Base-by-base conservation (phyloP, 140 eudicot genomes). In the Ambrosia hybrid region DNA sequence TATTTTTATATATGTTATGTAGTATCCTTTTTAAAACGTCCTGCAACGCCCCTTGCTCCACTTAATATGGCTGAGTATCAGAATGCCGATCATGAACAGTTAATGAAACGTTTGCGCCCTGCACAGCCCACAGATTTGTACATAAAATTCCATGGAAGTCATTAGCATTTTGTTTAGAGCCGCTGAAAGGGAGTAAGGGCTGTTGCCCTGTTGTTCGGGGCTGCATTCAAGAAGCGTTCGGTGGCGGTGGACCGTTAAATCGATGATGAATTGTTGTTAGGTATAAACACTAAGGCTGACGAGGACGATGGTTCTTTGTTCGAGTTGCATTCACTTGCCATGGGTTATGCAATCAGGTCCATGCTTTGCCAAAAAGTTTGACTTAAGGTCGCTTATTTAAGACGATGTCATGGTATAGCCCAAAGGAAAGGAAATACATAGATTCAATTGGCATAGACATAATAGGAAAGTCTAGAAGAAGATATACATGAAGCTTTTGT, bases 91-190 rank as follows among this genome's bases (percentile, higher is more conserved):
- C 92, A 89, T 81, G 96, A 92, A 67, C 96, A 89, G 62, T 34
- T 85, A 73, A 82, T 87, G 89, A 92, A 92, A 73, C 95, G 95
- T 51, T 80, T 89, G 75, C 82, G 96, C 11, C 89, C 95, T 34
- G 80, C 89, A 51, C 93, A 77, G 37, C 82, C 95, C 33, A 45
- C 26, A 15, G 12, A 43, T 72, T 9, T 12, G 11, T 26, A 9
- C 26, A 21, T 21, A 21, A 21, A 21, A 21, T 21, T 57, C 52
- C 30, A 2, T 55, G n/a, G 43, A 65, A 65, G 43, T 65, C 55
- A 65, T 58, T 37, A 43, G 67, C 60, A 67, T 57, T 30, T 30
- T 30, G 34, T 30, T 30, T 30, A 30, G 34, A 30, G 34, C 34
- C 34, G 34, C 34, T 2, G 34, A 30, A 30, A 30, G 34, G 34